Conservation (phyloP, 139 green algal species). For the Pleodorina starrii region DNA sequence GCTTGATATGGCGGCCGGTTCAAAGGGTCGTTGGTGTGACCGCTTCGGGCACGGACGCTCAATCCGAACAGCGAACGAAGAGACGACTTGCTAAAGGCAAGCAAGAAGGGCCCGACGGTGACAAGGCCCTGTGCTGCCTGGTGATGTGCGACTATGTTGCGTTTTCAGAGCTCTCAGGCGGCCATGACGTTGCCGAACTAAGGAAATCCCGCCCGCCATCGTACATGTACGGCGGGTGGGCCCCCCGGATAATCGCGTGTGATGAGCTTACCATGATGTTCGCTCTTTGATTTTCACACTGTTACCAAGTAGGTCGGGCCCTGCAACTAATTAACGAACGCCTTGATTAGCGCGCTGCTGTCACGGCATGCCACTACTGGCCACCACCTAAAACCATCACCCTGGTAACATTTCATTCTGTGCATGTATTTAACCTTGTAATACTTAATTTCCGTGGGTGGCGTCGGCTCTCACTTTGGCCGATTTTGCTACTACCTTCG, state of each 20-base stretch:
- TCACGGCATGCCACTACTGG: constrained; percentile 29
- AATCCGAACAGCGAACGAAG: constrained; percentile 21
- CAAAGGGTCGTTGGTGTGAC: not conserved
- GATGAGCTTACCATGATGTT: too few species aligned
- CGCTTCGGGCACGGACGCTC: constrained; percentile 6
- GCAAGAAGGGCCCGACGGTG: constrained; percentile 29
- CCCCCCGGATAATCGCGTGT: too few species aligned
- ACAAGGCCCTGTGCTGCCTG: constrained; percentile 42
- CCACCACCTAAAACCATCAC: not conserved
- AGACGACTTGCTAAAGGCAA: constrained; percentile 30
- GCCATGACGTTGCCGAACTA: not conserved
- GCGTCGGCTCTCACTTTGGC: too few species aligned
- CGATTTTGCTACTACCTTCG: too few species aligned
- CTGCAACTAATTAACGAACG: too few species aligned
- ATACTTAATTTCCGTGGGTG: too few species aligned
- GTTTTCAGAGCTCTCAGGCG: not conserved
- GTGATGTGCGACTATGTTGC: not conserved
- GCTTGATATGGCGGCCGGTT: not conserved
- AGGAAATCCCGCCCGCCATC: not conserved
- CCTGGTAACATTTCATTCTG: too few species aligned
- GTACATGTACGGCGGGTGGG: not conserved
- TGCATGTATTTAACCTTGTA: too few species aligned
- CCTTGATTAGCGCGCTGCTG: too few species aligned
- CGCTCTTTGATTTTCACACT: too few species aligned
- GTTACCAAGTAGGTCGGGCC: too few species aligned